phyloP scores from a whole-genome alignment of 164 flowering plant genomes.

The Chimonanthus salicifolius region DNA sequence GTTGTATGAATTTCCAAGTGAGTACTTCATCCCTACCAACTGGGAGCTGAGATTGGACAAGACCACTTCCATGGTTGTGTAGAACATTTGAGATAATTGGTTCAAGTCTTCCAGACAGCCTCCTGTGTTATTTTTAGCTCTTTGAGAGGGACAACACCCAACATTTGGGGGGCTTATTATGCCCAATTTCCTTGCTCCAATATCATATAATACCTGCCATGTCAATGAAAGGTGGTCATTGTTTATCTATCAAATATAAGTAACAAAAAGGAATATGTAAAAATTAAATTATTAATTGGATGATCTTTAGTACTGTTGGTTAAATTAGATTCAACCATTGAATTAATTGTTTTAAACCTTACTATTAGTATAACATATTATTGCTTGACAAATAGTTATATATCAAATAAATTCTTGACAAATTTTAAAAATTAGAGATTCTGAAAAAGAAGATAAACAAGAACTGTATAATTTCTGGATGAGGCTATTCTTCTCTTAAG shows the following conservation, averaged over 20 bases:
- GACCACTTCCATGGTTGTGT: slow-evolving; percentile 10
- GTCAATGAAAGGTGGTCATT: not conserved
- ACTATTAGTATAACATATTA: no score
- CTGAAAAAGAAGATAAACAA: no score
- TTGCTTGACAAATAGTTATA: no score
- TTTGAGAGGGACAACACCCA: slow-evolving; percentile 46
- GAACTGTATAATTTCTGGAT: no score
- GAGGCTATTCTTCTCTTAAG: not conserved
- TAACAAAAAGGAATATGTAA: no score
- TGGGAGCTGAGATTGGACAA: slow-evolving; percentile 34
- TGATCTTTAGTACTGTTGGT: no score
- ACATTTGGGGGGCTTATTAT: slow-evolving; percentile 40
- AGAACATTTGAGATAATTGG: slow-evolving; percentile 25
- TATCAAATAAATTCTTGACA: no score
- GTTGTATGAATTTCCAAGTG: slow-evolving; percentile 36
- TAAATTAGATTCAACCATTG: no score
- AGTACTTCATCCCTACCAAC: slow-evolving; percentile 33
- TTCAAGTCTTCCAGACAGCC: slow-evolving; percentile 33
- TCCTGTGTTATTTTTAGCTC: slow-evolving; percentile 14
- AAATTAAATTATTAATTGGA: no score
- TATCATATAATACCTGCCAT: slow-evolving; percentile 22
- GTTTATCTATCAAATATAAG: no score
- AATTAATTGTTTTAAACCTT: no score
- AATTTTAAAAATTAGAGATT: no score
- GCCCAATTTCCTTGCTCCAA: slow-evolving; percentile 53